Evolutionary conservation across 768 basidiomycete species (phyloP).

Genomic region (Panellus pusillus): DNA sequence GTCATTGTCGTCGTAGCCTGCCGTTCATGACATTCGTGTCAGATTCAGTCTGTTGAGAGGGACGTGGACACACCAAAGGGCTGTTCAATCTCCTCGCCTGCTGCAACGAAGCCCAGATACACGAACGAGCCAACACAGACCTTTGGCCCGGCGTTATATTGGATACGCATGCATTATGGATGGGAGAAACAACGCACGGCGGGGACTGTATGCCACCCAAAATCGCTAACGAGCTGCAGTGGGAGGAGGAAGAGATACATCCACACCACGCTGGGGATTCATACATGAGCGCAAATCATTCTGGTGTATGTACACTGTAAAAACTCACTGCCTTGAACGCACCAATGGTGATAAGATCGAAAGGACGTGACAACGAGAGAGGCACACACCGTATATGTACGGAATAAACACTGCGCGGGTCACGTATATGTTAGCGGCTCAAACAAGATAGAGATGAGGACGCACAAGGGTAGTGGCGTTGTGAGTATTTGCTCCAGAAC

Average conservation of each 20-base stretch:
- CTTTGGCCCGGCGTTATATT: neutral
- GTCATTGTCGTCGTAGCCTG: conserved; percentile 69
- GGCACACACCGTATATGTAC: no score
- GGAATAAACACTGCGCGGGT: no score
- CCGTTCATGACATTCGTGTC: neutral
- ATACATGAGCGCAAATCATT: conserved; percentile 23
- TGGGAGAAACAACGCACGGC: conserved; percentile 29
- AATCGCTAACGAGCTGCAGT: conserved; percentile 65
- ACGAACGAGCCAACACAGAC: conserved; percentile 66
- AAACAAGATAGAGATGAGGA: conserved; percentile 15
- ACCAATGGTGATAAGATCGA: no score
- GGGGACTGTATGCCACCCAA: conserved; percentile 65
- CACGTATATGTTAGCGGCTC: neutral
- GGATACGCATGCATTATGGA: neutral
- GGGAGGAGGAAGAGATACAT: conserved; percentile 75
- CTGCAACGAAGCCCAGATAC: conserved; percentile 72
- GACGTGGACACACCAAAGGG: conserved; percentile 51
- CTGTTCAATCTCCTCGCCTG: conserved; percentile 70
- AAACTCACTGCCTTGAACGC: conserved; percentile 38
- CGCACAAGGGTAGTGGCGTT: conserved; percentile 66
- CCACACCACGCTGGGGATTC: conserved; percentile 69
- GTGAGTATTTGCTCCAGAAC: conserved; percentile 62
- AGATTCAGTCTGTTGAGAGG: neutral
- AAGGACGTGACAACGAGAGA: no score
- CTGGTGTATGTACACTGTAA: conserved; percentile 59